Evolutionary conservation across 345 rosid genomes (phyloP).

Genomic region (Lepidium africanum): DNA sequence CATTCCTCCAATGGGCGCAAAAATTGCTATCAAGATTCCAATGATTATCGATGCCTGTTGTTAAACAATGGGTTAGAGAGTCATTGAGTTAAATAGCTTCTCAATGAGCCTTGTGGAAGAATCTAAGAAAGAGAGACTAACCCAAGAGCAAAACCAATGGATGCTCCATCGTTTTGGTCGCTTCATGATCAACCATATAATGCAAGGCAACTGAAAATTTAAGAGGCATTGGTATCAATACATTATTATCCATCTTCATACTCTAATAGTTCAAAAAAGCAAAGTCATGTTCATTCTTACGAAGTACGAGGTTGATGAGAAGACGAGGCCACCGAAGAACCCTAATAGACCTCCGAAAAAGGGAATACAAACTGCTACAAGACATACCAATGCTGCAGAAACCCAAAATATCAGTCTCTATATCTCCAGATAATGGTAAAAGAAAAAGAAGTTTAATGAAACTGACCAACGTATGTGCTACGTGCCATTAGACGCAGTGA

Average conservation of each 20-base stretch:
- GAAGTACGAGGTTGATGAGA: conserved; percentile 46
- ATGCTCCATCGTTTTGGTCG: conserved; percentile 29
- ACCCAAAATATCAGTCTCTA: not conserved
- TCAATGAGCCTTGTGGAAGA: not conserved
- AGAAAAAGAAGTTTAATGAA: not conserved
- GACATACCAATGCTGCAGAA: conserved; percentile 37
- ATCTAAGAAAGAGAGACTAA: conserved; percentile 18
- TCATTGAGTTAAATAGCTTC: not conserved
- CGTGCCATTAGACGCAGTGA: conserved; percentile 33
- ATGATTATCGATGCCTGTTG: conserved; percentile 10
- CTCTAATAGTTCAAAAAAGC: not conserved
- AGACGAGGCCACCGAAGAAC: conserved; percentile 54
- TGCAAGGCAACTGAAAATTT: conserved; percentile 44
- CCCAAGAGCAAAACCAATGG: conserved; percentile 30
- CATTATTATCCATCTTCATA: not conserved
- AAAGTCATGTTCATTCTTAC: conserved; percentile 17
- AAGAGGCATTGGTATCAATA: not conserved
- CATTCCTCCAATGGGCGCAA: conserved; percentile 32
- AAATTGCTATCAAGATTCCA: conserved; percentile 26
- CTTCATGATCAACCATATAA: conserved; percentile 40
- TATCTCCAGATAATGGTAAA: not conserved
- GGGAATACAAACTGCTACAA: conserved; percentile 45
- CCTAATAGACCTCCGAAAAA: conserved; percentile 57
- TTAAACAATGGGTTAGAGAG: not conserved
- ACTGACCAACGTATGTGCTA: conserved; percentile 40